Evolutionary conservation across 371 early-diverging fungal genomes (phyloP), one percentile per base, ranked within the genome.

Genomic region (Batrachochytrium dendrobatidis): DNA sequence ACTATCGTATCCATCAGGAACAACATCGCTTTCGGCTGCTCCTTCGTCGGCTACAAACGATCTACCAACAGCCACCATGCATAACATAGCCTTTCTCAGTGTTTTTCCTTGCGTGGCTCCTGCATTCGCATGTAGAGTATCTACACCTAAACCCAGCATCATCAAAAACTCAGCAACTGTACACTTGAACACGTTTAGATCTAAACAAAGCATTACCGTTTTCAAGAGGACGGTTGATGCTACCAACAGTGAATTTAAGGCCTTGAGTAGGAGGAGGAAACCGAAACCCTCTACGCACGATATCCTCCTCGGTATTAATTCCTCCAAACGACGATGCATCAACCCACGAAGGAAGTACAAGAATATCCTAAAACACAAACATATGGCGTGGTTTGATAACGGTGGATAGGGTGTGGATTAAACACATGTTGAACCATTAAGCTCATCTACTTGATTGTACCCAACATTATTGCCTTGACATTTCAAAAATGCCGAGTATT

Each of bases 1-100:
- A 44, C 74, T 73, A 53, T 79, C 75, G 58, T 81, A 81, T 15
- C 79, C 79, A 0, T 73, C 74, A 22, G 82, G 82, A 1, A 78
- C 24, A 2, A 51, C 31, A 6, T 57, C 65, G 5, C 55, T 31
- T 32, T 74, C 75, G 0, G 70, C 71, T 0, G 54, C 29, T 4
- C 51, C 53, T 25, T 69, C 66, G 39, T 73, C 69, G 8, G 62
- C 53, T 2, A 68, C 63, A 32, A 62, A 69, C 4, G 75, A 61
- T 20, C 81, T 53, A 15, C 81, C 81, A 24, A 81, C 64, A 2
- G 72, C 74, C 24, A 81, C 52, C 53, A 65, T 60, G 55, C 77
- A 79, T 49, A 77, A 43, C 43, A 79, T n/a, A 17, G 72, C 69
- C 55, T 73, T 72, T 3, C 64, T 44, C 28, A 63, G 18, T 1